Conservation (phyloP, 306 rosid genomes). For the Sesbania bispinosa region DNA sequence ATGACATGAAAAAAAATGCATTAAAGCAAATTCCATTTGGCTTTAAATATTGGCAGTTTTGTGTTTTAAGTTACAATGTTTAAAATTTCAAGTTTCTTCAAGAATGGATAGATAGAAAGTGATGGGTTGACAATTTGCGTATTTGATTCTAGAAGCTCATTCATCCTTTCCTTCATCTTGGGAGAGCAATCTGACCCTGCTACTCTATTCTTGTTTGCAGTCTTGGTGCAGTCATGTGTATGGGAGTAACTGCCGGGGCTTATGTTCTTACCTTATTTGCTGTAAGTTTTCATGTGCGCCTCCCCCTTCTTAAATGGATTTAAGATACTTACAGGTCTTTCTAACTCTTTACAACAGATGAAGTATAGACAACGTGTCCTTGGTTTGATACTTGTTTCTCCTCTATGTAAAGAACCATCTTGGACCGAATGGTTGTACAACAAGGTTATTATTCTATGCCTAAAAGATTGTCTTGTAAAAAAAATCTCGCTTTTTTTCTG, state of each 20-base stretch:
- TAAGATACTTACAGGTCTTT: neutral
- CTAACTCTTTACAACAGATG: constrained; percentile 59
- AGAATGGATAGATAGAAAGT: constrained; percentile 21
- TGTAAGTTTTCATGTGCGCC: constrained; percentile 47
- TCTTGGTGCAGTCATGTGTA: constrained; percentile 87
- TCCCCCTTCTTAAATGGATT: neutral
- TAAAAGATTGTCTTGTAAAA: neutral
- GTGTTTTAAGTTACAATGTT: neutral
- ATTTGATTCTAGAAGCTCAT: constrained; percentile 8
- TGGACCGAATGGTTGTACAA: constrained; percentile 96
- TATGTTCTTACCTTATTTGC: constrained; percentile 87
- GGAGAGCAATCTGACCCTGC: constrained; percentile 23
- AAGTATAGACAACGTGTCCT: constrained; percentile 76
- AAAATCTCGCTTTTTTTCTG: constrained; percentile 9
- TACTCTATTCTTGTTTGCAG: constrained; percentile 38
- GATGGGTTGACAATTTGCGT: constrained; percentile 8
- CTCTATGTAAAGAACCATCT: constrained; percentile 80
- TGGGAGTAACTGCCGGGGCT: constrained; percentile 99
- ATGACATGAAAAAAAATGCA: neutral
- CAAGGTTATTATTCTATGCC: constrained; percentile 60
- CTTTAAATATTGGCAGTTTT: neutral
- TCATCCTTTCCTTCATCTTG: neutral
- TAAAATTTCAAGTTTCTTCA: constrained; percentile 3
- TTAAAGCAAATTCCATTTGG: neutral
- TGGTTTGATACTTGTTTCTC: constrained; percentile 94